Conservation (phyloP, 179 eudicot species). For the Nepenthes alata region DNA sequence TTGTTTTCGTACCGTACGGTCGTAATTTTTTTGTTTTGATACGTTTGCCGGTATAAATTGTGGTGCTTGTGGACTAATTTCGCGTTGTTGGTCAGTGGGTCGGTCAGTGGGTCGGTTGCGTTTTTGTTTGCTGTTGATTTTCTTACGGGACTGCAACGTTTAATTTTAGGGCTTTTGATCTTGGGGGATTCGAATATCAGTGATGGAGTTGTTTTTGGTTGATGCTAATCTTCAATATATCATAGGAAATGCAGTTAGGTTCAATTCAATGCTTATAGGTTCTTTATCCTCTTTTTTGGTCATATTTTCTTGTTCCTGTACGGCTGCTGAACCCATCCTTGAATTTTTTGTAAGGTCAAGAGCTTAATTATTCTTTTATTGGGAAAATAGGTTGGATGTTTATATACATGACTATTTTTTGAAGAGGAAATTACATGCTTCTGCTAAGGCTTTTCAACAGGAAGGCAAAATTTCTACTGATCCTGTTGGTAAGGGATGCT, state of each 20-base stretch:
- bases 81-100: background rate
- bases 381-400: conserved; percentile 41
- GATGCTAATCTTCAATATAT: background rate
- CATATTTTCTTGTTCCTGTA: conserved; percentile 1
- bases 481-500: conserved; percentile 29
- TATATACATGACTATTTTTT: conserved; percentile 51
- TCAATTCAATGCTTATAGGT: conserved; percentile 6
- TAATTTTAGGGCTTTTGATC: background rate
- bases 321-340: background rate
- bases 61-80: no score
- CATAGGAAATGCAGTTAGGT: background rate
- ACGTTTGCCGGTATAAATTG: no score
- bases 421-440: conserved; percentile 39
- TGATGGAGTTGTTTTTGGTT: background rate
- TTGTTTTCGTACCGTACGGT: no score
- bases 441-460: conserved; percentile 43
- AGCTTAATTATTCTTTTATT: conserved; percentile 6
- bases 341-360: conserved; percentile 6
- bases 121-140: conserved; percentile 1
- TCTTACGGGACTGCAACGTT: background rate
- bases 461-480: conserved; percentile 42
- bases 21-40: no score
- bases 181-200: background rate
- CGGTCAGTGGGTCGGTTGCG: conserved; percentile 6
- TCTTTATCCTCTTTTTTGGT: background rate